A percentile compares a stretch with the other conserved stretches of the same genome.
Evolutionary conservation across 495 filamentous ascomycete species (phyloP).

Genomic region (Podospora anserina): DNA sequence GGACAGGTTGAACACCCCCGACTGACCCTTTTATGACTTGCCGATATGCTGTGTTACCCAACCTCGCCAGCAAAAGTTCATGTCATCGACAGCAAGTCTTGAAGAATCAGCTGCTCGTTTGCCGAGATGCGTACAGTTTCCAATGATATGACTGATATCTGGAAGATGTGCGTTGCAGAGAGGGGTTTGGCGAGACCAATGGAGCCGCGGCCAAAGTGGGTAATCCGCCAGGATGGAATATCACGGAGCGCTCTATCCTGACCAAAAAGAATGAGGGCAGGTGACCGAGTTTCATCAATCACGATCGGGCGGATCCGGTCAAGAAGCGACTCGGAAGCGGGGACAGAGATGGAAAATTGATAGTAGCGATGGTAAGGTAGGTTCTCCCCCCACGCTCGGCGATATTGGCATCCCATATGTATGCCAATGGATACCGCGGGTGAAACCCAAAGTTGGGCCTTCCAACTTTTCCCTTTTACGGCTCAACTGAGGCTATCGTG

Average conservation of each 20-base stretch:
- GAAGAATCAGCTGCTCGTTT: not conserved
- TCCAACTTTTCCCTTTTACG: constrained; percentile 18
- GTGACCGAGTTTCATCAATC: constrained; percentile 2
- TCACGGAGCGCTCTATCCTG: constrained; percentile 5
- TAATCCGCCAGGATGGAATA: constrained; percentile 11
- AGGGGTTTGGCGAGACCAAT: not conserved
- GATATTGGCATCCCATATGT: constrained; percentile 4
- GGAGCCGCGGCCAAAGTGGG: constrained; percentile 14
- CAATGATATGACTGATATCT: constrained; percentile 4
- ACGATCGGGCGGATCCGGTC: constrained; percentile 3
- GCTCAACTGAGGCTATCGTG: constrained; percentile 17
- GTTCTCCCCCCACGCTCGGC: constrained; percentile 12
- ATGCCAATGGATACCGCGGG: constrained; percentile 1
- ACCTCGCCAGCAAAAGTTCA: not conserved
- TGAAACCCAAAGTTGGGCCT: constrained; percentile 14
- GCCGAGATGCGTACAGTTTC: not conserved
- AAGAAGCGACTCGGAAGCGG: not conserved
- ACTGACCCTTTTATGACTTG: not conserved
- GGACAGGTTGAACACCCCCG: not conserved
- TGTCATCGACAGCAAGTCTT: not conserved
- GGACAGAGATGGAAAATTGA: not conserved
- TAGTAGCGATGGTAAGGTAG: not conserved
- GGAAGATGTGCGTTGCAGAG: not conserved
- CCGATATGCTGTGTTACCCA: not conserved
- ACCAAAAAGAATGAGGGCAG: constrained; percentile 1